Percentiles rank a stretch among this genome's conserved stretches.
Evolutionary conservation across 345 rosid genomes (phyloP).

Genomic region (Eucalyptus leucophloia): DNA sequence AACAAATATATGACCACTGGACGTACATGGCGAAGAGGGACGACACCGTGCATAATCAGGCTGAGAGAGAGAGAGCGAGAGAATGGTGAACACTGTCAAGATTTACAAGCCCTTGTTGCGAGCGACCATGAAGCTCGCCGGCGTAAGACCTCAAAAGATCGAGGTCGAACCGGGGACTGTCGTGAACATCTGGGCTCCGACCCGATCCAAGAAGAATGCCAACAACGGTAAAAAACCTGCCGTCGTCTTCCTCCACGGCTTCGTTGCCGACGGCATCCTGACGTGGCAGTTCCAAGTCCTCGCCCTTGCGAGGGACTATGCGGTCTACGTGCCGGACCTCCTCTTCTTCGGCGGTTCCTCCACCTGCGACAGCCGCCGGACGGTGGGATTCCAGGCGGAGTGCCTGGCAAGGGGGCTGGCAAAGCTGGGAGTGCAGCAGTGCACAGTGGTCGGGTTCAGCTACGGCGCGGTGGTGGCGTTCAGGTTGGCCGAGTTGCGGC

Average conservation of each 20-base stretch:
- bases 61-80: too few species aligned
- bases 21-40: too few species aligned
- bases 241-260: slow-evolving; percentile 30
- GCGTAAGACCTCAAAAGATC: neutral
- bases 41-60: too few species aligned
- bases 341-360: slow-evolving; percentile 33
- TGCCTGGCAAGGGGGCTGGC: slow-evolving; percentile 18
- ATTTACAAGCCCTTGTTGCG: neutral
- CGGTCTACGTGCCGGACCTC: slow-evolving; percentile 34
- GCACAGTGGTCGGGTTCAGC: slow-evolving; percentile 26
- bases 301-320: slow-evolving; percentile 8
- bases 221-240: neutral
- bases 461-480: slow-evolving; percentile 36
- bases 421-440: slow-evolving; percentile 22
- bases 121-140: slow-evolving; percentile 1
- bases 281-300: slow-evolving; percentile 34
- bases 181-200: slow-evolving; percentile 26
- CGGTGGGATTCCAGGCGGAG: slow-evolving; percentile 29
- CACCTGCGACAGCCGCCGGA: slow-evolving; percentile 9
- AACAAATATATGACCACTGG: too few species aligned
- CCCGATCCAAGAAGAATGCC: neutral
- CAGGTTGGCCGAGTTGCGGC: slow-evolving; percentile 23
- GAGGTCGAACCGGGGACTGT: slow-evolving; percentile 23
- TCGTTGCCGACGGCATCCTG: slow-evolving; percentile 8
- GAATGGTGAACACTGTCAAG: neutral